Evolutionary conservation across 2,329 filamentous ascomycete genomes (phyloP), one percentile per base, ranked within the genome.

Genomic region (Ophiosphaerella narmari): DNA sequence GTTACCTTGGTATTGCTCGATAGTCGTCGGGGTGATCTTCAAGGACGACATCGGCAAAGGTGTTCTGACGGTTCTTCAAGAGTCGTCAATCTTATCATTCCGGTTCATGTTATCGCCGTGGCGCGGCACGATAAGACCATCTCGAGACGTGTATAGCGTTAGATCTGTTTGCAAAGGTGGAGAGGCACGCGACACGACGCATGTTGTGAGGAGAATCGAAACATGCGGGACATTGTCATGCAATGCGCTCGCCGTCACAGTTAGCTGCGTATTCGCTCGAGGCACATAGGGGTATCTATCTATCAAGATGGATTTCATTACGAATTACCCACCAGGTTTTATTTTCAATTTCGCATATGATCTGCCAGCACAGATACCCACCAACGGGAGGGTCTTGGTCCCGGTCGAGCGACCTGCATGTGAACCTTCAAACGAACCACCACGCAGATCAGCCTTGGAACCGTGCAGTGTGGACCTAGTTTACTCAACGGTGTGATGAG

Each of bases 131-230:
- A 32, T 37, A 24, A 24, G 37, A 16, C 14, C 39, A 38, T 46
- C 41, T 38, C 55, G 60, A 64, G 44, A 67, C 63, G 45, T 26
- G 40, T 26, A 16, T 41, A 47, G 63, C 61, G 39, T 64, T 62
- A 67, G 41, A 52, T 29, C 44, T 58, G 62, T 62, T 65, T 59
- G 50, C 55, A 48, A 48, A 40, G 46, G 35, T 43, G 34, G 31
- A 38, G 37, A 39, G 36, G 46, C 54, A 48, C 54, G 39, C 48
- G 46, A 58, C 55, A 32, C 33, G 41, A 38, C 32, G 35, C 36
- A 34, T 18, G 4, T 26, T 16, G 24, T 24, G 18, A 12, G n/a
- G 12, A 45, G 13, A 16, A 21, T 14, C 24, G 31, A 43, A 43
- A 38, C 42, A 31, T 45, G 42, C 42, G 32, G 42, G 21, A 21